Base-by-base conservation (phyloP, 2,329 filamentous ascomycete species). In the Botrytis elliptica region DNA sequence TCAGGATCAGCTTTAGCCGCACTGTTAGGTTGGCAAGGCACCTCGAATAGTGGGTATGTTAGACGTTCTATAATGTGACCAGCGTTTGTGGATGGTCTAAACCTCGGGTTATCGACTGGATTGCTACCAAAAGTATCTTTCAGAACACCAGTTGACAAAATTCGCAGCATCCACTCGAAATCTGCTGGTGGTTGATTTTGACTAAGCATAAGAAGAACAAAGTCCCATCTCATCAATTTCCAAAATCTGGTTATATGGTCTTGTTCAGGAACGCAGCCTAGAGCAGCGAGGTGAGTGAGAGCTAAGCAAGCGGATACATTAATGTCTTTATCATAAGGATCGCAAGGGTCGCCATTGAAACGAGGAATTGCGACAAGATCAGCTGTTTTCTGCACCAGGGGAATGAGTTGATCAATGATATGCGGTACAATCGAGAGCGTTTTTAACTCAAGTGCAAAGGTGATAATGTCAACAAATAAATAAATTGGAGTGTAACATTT, bases 121-220 rank as follows among this genome's bases (percentile, higher is more conserved):
- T 93, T 89, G 25, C 92, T 89, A 0, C 93, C 93, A 68, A 95
- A 89, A 1, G 89, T 91, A 2, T 85, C 83, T 0, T 87, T 83
- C 1, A 92, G 85, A 0, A 88, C 86, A 8, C 92, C 93, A 0
- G 91, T 92, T 52, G 87, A 86, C 2, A 96, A 83, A 66, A 95
- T 85, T 40, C 87, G 85, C 14, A 95, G 83, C 84, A 91, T 91
- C 42, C 86, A 84, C 1, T 88, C 83, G 71, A 93, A 90, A 68
- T 93, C 90, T 2, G 84, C 81, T 0, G 89, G 83, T 1, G 88
- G 87, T 75, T 94, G 92, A 72, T 90, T 90, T 44, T 88, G 88
- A 74, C 88, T 90, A 1, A 95, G 85, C 77, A 93, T 87, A 72
- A 92, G 84, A 20, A 93, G 82, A 16, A 92, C 87, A 76, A 92